Evolutionary conservation across 2,329 filamentous ascomycete genomes (phyloP).

Genomic region (Aureobasidium lini): DNA sequence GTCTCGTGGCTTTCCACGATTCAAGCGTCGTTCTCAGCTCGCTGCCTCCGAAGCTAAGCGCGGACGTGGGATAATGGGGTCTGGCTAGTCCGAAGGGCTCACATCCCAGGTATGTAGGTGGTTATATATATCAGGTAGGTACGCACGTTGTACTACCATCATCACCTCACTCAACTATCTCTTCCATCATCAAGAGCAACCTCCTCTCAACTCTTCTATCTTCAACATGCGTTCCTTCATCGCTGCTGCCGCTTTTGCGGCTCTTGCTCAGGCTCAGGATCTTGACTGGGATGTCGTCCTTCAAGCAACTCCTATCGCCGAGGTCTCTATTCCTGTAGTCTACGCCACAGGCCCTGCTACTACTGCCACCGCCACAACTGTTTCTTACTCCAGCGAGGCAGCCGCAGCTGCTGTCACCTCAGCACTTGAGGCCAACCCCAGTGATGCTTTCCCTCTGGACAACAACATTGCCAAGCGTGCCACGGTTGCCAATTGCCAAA

Average conservation of each 20-base stretch:
- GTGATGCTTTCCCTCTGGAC: neutral
- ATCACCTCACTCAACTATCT: neutral
- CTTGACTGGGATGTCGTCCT: constrained; percentile 16
- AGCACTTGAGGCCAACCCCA: neutral
- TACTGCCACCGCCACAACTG: constrained; percentile 4
- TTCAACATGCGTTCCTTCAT: constrained; percentile 5
- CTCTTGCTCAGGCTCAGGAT: constrained; percentile 15
- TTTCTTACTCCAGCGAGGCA: neutral
- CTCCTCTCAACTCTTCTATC: neutral
- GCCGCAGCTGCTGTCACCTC: constrained; percentile 12
- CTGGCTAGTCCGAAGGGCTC: neutral
- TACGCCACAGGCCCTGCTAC: constrained; percentile 6
- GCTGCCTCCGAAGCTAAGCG: constrained; percentile 3
- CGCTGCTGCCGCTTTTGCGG: constrained; percentile 8
- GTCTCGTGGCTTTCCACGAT: constrained; percentile 4
- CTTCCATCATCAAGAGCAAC: constrained; percentile 1
- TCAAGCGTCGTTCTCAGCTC: constrained; percentile 1
- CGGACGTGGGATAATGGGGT: neutral
- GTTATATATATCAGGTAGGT: neutral
- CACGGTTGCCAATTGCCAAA: constrained; percentile 22
- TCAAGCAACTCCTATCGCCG: neutral
- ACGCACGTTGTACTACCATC: neutral
- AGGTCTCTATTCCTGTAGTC: constrained; percentile 12
- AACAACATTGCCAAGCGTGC: neutral
- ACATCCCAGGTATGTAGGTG: neutral